Evolutionary conservation across 2,329 filamentous ascomycete genomes (phyloP).

Genomic region (Geosmithia putterillii): DNA sequence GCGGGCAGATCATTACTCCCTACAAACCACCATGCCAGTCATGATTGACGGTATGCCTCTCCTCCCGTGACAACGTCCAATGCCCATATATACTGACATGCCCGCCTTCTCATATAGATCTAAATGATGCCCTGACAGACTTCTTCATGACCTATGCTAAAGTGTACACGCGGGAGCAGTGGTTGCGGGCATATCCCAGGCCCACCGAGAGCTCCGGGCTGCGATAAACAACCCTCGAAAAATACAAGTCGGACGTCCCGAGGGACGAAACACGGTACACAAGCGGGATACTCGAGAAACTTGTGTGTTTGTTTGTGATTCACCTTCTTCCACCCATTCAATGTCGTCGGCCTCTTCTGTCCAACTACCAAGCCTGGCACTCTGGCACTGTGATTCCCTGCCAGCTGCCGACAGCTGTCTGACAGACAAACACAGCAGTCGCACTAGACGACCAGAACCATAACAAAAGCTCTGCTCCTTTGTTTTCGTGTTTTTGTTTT

Average conservation of each 20-base stretch:
- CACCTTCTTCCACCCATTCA: too few relatives aligned
- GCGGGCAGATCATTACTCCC: background rate
- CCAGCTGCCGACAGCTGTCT: background rate
- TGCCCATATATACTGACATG: too few relatives aligned
- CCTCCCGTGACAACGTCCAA: too few relatives aligned
- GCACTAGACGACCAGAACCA: background rate
- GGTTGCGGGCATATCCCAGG: background rate
- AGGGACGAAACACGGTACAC: too few relatives aligned
- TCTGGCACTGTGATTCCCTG: background rate
- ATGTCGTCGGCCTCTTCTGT: background rate
- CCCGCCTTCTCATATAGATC: background rate
- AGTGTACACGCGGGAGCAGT: background rate
- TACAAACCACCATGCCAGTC: background rate
- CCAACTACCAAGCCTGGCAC: background rate
- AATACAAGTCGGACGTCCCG: too few relatives aligned
- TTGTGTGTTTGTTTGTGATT: too few relatives aligned
- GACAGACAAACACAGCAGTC: background rate
- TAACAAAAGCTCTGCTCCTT: background rate
- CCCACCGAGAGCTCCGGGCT: background rate
- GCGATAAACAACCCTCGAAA: background rate
- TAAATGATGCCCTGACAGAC: background rate
- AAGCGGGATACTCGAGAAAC: too few relatives aligned
- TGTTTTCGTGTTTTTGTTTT: background rate
- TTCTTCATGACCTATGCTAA: background rate
- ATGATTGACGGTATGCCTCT: background rate